These are phyloP conservation scores for Candida ovalis DNA, from an alignment of 805 yeast genomes.

Conservation along the genomic window DNA sequence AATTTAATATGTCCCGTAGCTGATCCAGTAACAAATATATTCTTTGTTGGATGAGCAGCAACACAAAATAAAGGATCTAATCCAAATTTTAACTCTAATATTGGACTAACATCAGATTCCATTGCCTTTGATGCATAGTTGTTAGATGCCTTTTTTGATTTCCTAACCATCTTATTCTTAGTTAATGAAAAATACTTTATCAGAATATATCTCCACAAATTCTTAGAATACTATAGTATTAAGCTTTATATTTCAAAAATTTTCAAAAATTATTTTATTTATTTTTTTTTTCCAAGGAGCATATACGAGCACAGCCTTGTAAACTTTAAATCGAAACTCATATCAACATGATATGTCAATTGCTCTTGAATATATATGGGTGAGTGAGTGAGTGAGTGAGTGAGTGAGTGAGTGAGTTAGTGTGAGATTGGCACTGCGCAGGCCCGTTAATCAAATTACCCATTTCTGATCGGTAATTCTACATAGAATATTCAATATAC, in stretches of 20 bases:
- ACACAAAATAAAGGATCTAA: conserved; percentile 68
- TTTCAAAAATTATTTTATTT: background rate
- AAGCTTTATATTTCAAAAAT: background rate
- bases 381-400: too few relatives aligned
- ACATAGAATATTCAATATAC: too few relatives aligned
- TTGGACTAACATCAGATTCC: conserved; percentile 38
- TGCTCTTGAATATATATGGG: too few relatives aligned
- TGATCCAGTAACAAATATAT: conserved; percentile 65
- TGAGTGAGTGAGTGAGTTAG: too few relatives aligned
- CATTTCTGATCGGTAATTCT: too few relatives aligned
- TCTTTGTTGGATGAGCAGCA: conserved; percentile 73
- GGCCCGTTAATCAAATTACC: too few relatives aligned
- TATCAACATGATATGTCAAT: too few relatives aligned
- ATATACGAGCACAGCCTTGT: background rate
- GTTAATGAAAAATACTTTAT: background rate
- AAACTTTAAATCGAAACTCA: background rate
- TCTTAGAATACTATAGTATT: too few relatives aligned
- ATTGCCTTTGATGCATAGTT: conserved; percentile 24
- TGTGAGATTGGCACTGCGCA: too few relatives aligned
- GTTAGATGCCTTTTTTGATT: conserved; percentile 5
- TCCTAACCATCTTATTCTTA: conserved; percentile 8
- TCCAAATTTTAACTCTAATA: conserved; percentile 42
- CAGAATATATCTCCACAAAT: background rate
- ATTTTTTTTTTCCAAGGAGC: background rate
- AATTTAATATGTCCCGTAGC: conserved; percentile 77